phyloP scores from a whole-genome alignment of 1,284 basidiomycete genomes.

The Trametes sp. region DNA sequence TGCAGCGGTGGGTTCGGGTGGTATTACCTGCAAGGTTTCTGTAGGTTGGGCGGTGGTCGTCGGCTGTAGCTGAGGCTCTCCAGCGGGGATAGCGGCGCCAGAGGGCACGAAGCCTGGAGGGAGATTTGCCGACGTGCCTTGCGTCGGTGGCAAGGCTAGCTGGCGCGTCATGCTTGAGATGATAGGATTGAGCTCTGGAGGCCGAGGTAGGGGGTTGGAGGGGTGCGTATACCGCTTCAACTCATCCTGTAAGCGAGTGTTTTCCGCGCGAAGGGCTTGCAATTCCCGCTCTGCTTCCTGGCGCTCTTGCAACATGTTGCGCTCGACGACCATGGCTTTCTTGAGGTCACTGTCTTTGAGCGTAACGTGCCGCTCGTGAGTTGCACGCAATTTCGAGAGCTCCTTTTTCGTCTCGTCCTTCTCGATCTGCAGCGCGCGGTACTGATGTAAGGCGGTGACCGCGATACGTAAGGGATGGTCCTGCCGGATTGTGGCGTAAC shows the following conservation, averaged over 20 bases:
- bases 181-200: conserved; percentile 28
- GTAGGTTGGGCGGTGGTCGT: conserved; percentile 8
- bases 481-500: conserved; percentile 23
- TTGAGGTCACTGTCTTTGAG: conserved; percentile 45
- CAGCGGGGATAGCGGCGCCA: neutral
- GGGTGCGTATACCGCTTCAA: conserved; percentile 28
- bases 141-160: neutral
- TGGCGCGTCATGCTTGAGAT: conserved; percentile 21
- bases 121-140: neutral
- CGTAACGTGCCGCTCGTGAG: conserved; percentile 41
- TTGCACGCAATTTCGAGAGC: conserved; percentile 35
- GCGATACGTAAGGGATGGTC: conserved; percentile 34
- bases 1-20: neutral
- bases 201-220: conserved; percentile 36
- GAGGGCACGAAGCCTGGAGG: neutral
- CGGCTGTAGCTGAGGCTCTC: neutral
- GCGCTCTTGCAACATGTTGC: conserved; percentile 30
- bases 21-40: conserved; percentile 14
- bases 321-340: conserved; percentile 45
- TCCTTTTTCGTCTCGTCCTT: conserved; percentile 16
- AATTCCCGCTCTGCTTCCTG: conserved; percentile 20
- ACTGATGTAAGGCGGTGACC: conserved; percentile 34
- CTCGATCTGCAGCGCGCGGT: conserved; percentile 20
- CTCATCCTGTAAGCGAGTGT: conserved; percentile 32
- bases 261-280: conserved; percentile 20